phyloP scores from a whole-genome alignment of 352 stramenopile species.

The Phytophthora sp. region DNA sequence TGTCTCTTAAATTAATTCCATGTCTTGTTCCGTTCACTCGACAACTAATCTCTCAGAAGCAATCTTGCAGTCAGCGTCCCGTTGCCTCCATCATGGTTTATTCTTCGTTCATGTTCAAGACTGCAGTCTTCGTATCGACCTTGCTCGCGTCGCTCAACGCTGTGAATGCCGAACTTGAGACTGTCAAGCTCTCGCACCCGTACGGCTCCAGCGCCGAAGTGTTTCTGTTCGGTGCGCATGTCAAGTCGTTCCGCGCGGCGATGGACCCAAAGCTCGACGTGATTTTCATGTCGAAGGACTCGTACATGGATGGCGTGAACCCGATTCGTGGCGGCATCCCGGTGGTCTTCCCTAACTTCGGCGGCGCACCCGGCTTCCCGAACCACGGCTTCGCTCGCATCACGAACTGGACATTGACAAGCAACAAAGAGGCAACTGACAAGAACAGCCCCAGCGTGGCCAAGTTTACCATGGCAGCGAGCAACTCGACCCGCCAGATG shows the following conservation, averaged over 20 bases:
- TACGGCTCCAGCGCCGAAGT: constrained; percentile 67
- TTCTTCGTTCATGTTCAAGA: constrained; percentile 30
- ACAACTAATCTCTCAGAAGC: constrained; percentile 15
- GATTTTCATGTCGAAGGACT: constrained; percentile 87
- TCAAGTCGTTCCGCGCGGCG: constrained; percentile 63
- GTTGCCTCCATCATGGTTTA: constrained; percentile 19
- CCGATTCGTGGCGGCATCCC: constrained; percentile 90
- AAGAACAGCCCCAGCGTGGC: constrained; percentile 33
- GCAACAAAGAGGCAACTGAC: constrained; percentile 15
- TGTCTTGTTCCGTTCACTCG: constrained; percentile 6
- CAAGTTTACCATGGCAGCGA: constrained; percentile 46
- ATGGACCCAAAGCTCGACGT: constrained; percentile 50
- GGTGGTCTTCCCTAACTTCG: constrained; percentile 93
- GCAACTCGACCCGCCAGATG: constrained; percentile 35
- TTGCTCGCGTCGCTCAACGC: constrained; percentile 17
- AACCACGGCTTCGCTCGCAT: constrained; percentile 89
- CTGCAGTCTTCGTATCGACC: constrained; percentile 17
- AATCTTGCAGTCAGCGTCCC: not conserved
- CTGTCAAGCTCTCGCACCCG: constrained; percentile 55
- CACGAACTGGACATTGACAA: constrained; percentile 41
- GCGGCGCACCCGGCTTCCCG: constrained; percentile 48
- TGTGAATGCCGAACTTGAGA: constrained; percentile 47
- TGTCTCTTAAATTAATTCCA: constrained; percentile 13
- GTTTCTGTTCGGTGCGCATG: constrained; percentile 78
- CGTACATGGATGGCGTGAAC: constrained; percentile 79